A percentile compares a stretch with the other conserved stretches of the same genome.
phyloP scores from a whole-genome alignment of 2,329 filamentous ascomycete genomes.

The Monosporascus cannonballus region DNA sequence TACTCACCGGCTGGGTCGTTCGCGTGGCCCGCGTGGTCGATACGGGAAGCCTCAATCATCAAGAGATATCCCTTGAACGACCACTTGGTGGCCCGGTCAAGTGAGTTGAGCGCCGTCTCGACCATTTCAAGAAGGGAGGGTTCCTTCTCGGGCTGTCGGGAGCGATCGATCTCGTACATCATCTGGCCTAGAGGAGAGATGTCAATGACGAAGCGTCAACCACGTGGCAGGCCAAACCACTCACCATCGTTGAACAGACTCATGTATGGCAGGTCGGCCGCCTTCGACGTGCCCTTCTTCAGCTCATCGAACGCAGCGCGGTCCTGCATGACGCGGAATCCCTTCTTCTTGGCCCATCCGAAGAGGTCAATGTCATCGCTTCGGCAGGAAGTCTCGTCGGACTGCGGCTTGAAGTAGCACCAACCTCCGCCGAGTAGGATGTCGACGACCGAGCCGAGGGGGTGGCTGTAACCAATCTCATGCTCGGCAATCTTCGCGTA shows the following conservation, averaged over 20 bases:
- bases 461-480: constrained; percentile 31
- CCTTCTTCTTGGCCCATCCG: constrained; percentile 25
- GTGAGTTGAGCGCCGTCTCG: constrained; percentile 29
- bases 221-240: constrained; percentile 5
- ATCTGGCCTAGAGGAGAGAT: constrained; percentile 11
- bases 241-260: constrained; percentile 33
- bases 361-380: constrained; percentile 31
- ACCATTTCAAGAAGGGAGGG: constrained; percentile 35
- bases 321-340: constrained; percentile 30
- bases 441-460: constrained; percentile 31
- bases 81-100: constrained; percentile 26
- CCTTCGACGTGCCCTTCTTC: constrained; percentile 17
- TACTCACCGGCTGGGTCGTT: constrained; percentile 39
- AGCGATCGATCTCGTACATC: constrained; percentile 31
- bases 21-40: constrained; percentile 37
- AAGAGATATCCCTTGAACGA: constrained; percentile 32
- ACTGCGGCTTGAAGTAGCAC: constrained; percentile 34
- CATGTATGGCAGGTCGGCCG: constrained; percentile 28
- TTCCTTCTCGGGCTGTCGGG: constrained; percentile 24
- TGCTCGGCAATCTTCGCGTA: constrained; percentile 32
- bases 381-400: constrained; percentile 29
- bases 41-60: constrained; percentile 32
- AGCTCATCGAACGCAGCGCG: constrained; percentile 28
- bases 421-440: constrained; percentile 33
- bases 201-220: not conserved